Evolutionary conservation across 768 basidiomycete species (phyloP), one percentile per base, ranked within the genome.

Genomic region (Candolleomyces efflorescens): DNA sequence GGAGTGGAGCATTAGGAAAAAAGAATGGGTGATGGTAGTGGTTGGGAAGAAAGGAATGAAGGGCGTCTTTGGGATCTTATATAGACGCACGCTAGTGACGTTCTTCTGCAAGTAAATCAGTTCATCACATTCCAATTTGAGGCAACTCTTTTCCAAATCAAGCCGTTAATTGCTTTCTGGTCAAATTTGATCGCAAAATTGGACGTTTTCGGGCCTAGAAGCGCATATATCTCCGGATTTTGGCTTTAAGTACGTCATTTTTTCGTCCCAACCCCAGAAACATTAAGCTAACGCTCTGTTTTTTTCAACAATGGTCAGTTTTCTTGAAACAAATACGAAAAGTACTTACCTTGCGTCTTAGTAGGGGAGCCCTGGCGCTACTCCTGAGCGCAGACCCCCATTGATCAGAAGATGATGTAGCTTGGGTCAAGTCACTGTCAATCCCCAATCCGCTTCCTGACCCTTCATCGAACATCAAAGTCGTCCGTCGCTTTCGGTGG

Each of bases 31-130:
- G 73, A 70, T 70, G 69, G 75, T 77, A 64, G 75, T 79, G 68
- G 71, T 78, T 66, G 47, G 68, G 70, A 71, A 72, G 66, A 72
- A 75, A 79, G 75, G 75, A 71, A 62, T 60, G 63, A 65, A 49
- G 59, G 55, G 53, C 56, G 56, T 53, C 56, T 64, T 59, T 64
- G 62, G 62, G 62, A 62, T 71, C 71, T 73, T 74, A 74, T 74
- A 74, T 60, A 63, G 60, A 64, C 66, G 67, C 67, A 67, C 67
- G 32, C 32, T 5, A 5, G 32, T 5, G 32, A 32, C 32, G 32
- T 32, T 32, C 32, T 32, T 32, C 32, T 32, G 32, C 32, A 32
- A 11, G 32, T 32, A 32, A 32, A 67, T 67, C 53, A 12, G 22
- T 49, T 70, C 70, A 70, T 70, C 70, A 70, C 63, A 63, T 67